Percentiles rank a stretch among this genome's conserved stretches.
These are phyloP conservation scores for Trichoderma harzianum DNA, from an alignment of 2,329 filamentous ascomycete genomes.

Conservation along the genomic window DNA sequence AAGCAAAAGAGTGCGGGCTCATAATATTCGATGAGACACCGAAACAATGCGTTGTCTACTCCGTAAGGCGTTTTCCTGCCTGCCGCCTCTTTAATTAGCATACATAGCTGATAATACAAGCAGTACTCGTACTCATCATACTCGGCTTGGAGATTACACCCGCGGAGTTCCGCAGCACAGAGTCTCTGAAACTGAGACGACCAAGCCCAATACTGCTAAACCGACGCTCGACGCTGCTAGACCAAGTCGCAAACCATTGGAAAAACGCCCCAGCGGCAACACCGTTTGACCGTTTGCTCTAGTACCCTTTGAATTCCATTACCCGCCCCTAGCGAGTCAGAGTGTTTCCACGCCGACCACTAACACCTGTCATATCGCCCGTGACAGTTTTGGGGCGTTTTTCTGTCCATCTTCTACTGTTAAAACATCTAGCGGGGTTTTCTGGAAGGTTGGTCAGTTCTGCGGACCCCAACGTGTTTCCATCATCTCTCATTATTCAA, in stretches of 20 bases:
- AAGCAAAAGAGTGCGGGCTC: background rate
- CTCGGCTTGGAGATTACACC: background rate
- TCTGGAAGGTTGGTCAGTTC: background rate
- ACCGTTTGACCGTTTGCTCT: background rate
- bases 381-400: background rate
- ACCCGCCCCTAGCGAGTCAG: constrained; percentile 8
- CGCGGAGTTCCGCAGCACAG: background rate
- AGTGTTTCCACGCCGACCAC: background rate
- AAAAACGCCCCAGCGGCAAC: background rate
- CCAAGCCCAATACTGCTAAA: background rate
- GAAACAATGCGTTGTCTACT: background rate
- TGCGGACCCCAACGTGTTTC: background rate
- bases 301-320: background rate
- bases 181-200: background rate
- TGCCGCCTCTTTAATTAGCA: background rate
- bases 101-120: background rate
- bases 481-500: background rate
- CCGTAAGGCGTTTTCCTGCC: background rate
- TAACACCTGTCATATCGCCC: constrained; percentile 1
- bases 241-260: background rate
- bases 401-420: background rate
- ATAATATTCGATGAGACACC: background rate
- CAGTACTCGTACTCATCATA: background rate
- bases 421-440: background rate
- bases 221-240: background rate